Percentiles rank a stretch among this genome's conserved stretches.
Evolutionary conservation across 768 basidiomycete species (phyloP).

Genomic region (Naganishia vishniacii): DNA sequence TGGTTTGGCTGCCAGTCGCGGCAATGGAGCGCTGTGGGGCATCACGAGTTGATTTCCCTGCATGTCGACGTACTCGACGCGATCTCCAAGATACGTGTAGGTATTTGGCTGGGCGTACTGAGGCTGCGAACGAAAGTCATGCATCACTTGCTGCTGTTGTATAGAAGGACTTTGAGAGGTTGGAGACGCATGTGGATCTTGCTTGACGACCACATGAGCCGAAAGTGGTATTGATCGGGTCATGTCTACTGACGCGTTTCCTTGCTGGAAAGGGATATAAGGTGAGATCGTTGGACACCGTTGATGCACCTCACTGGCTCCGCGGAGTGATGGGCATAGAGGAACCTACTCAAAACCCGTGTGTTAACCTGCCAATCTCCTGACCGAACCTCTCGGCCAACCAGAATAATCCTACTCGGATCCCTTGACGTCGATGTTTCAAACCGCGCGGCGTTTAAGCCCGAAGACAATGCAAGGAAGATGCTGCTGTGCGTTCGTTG

Average conservation of each 20-base stretch:
- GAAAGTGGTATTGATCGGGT: not conserved
- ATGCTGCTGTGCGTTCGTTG: too few relatives aligned
- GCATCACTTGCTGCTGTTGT: not conserved
- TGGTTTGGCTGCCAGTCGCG: not conserved
- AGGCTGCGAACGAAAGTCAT: not conserved
- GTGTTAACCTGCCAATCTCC: too few relatives aligned
- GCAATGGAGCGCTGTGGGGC: conserved; percentile 10
- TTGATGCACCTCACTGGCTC: not conserved
- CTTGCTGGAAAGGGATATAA: not conserved
- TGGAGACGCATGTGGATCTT: not conserved
- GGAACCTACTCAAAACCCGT: too few relatives aligned
- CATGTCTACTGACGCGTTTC: not conserved
- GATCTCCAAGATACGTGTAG: not conserved
- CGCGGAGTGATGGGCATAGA: not conserved
- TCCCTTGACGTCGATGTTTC: too few relatives aligned
- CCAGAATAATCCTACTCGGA: too few relatives aligned
- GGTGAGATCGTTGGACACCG: too few relatives aligned
- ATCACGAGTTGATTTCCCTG: not conserved
- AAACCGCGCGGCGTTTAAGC: too few relatives aligned
- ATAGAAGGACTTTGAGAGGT: not conserved
- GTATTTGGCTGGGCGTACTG: too few relatives aligned
- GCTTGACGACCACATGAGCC: not conserved
- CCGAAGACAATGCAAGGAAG: too few relatives aligned
- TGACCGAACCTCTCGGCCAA: too few relatives aligned
- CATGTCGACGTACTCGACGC: not conserved